Percentiles rank a stretch among this genome's conserved stretches.
Conservation (phyloP, 106 monocot genomes). For the Agapanthus africanus region DNA sequence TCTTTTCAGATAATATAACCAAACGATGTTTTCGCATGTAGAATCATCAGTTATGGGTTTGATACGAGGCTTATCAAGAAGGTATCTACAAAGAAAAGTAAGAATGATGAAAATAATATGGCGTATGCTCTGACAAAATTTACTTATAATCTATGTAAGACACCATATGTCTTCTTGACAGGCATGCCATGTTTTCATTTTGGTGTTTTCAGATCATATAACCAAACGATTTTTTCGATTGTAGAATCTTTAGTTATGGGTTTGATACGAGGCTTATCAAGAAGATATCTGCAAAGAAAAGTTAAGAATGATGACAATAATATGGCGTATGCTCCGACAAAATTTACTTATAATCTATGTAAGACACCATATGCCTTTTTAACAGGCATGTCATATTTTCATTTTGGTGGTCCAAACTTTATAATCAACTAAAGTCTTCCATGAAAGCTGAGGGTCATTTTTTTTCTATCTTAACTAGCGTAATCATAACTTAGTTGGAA, state of each 20-base stretch:
- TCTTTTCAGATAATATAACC: conserved; percentile 67
- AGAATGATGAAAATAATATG: no score
- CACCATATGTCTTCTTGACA: neutral
- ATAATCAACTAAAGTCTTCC: neutral
- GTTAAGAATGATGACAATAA: no score
- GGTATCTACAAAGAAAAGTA: conserved; percentile 44
- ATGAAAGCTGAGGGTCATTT: neutral
- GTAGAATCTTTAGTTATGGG: conserved; percentile 70
- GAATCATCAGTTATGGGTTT: conserved; percentile 83
- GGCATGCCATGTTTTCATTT: neutral
- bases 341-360: no score
- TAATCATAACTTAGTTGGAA: no score
- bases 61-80: conserved; percentile 68
- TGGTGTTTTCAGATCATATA: conserved; percentile 53
- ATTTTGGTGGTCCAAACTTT: neutral
- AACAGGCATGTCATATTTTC: neutral
- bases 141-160: no score
- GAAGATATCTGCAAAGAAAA: conserved; percentile 46
- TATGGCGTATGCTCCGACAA: no score
- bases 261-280: conserved; percentile 76
- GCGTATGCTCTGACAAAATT: no score
- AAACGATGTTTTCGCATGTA: conserved; percentile 50
- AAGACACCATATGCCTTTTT: neutral
- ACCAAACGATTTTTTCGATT: conserved; percentile 54
- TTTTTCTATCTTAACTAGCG: neutral